Evolutionary conservation across 2,329 filamentous ascomycete species (phyloP).

Genomic region (Clarireedia homoeocarpa): DNA sequence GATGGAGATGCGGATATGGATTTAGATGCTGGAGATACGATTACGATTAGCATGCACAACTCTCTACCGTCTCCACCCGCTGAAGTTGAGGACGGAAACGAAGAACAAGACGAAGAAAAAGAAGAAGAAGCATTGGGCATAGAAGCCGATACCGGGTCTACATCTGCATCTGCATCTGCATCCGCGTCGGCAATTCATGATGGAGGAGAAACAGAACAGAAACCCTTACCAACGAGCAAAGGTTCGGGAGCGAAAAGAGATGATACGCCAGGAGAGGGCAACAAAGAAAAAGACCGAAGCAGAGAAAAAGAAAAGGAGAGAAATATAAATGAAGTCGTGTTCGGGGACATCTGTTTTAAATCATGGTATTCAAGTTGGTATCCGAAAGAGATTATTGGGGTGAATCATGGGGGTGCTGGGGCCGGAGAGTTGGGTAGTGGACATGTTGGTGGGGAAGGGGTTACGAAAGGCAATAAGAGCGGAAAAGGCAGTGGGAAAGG

Average conservation of each 20-base stretch:
- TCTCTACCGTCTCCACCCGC: not conserved
- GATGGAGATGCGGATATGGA: not conserved
- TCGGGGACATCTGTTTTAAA: constrained; percentile 76
- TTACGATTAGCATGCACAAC: not conserved
- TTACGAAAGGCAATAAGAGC: too few relatives aligned
- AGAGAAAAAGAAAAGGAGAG: constrained; percentile 40
- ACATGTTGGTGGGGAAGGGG: too few relatives aligned
- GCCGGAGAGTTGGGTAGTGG: too few relatives aligned
- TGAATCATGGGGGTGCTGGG: not conserved
- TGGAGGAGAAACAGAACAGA: not conserved
- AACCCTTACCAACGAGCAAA: too few relatives aligned
- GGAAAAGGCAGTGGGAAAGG: not conserved
- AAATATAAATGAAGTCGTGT: constrained; percentile 79
- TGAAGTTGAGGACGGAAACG: not conserved
- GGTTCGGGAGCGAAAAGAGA: not conserved
- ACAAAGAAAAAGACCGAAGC: not conserved
- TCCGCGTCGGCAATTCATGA: not conserved
- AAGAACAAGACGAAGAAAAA: not conserved
- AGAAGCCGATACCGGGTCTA: not conserved
- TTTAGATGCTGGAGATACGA: not conserved
- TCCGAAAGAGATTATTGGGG: constrained; percentile 57
- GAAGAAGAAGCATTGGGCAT: not conserved
- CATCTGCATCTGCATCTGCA: too few relatives aligned
- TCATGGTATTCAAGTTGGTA: constrained; percentile 95
- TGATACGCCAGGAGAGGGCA: not conserved